Evolutionary conservation across 2,329 filamentous ascomycete species (phyloP).

Genomic region (Fusarium metavorans): DNA sequence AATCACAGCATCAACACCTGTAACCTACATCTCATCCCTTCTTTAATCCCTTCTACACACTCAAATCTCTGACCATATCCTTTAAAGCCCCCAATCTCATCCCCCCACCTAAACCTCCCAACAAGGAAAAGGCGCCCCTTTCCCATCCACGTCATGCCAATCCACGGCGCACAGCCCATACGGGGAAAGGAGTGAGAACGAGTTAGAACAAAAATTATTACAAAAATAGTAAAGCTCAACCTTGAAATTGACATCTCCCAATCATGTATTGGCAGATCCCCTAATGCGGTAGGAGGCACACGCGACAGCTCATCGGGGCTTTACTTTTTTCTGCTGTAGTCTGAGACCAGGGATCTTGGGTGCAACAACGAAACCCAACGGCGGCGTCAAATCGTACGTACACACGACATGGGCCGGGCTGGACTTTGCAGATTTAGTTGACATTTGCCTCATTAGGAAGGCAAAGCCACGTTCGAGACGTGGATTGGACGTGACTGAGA

Average conservation of each 20-base stretch:
- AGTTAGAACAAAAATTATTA: conserved; percentile 21
- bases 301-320: conserved; percentile 6
- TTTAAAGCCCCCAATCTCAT: conserved; percentile 7
- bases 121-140: conserved; percentile 35
- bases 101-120: conserved; percentile 36
- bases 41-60: background rate
- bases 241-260: conserved; percentile 16
- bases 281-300: conserved; percentile 33
- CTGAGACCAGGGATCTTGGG: conserved; percentile 1
- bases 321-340: conserved; percentile 28
- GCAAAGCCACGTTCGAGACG: background rate
- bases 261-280: conserved; percentile 27
- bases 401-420: background rate
- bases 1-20: background rate
- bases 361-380: background rate
- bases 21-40: background rate
- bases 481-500: background rate
- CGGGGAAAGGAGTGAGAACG: background rate
- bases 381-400: background rate
- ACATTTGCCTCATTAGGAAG: conserved; percentile 28
- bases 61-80: background rate
- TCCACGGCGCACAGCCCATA: background rate
- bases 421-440: conserved; percentile 11
- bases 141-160: conserved; percentile 24
- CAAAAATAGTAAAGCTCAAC: conserved; percentile 52